phyloP scores from a whole-genome alignment of 257 asterid genomes.

The Linaria vulgaris region DNA sequence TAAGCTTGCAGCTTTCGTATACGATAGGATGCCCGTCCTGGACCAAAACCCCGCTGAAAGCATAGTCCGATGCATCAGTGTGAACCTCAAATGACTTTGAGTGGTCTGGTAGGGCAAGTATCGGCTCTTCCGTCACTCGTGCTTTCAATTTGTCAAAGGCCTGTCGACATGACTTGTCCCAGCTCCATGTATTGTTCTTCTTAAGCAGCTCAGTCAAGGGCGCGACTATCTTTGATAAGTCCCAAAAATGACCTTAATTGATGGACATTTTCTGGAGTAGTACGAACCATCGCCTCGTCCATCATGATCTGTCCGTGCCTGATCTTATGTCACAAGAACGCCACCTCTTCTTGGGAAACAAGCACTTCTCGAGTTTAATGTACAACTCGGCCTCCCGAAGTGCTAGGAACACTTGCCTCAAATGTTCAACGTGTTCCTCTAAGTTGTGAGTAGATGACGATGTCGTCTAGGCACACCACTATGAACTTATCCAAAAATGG shows the following conservation, averaged over 20 bases:
- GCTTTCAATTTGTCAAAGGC: slow-evolving; percentile 5
- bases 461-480: neutral
- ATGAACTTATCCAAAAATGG: no score
- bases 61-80: no score
- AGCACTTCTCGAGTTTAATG: no score
- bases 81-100: neutral
- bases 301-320: neutral
- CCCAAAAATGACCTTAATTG: no score
- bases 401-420: no score
- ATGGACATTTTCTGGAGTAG: neutral
- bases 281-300: neutral
- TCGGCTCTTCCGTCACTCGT: neutral
- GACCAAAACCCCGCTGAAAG: no score
- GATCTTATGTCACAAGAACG: neutral
- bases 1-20: no score
- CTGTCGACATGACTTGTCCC: neutral
- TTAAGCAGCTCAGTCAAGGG: neutral
- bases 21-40: no score
- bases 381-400: no score
- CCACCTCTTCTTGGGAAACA: neutral
- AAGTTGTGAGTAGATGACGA: slow-evolving; percentile 7
- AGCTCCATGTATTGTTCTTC: neutral
- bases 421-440: neutral
- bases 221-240: no score
- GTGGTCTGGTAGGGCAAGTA: no score